Evolutionary conservation across 1,139 yeast genomes (phyloP), one percentile per base, ranked within the genome.

Genomic region (Taphrina populina): DNA sequence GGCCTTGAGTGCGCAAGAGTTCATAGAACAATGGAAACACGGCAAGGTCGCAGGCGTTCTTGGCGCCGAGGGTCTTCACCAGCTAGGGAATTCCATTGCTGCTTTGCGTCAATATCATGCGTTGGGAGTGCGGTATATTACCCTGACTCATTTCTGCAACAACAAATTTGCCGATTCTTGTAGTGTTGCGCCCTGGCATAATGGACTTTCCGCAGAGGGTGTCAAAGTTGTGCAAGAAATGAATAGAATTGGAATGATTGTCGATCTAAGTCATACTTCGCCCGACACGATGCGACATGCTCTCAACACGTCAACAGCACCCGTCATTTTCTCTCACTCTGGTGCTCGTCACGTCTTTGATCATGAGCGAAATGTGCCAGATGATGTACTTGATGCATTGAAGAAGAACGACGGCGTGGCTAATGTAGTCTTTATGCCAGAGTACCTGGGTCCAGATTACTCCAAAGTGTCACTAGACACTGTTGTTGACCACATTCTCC

Each of bases 81-180:
- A 77, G 62, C 71, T 73, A 23, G 82, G 76, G 62, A 62, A 73
- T 6, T 76, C 80, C 0, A 62, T 77, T 17, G 79, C 73, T 4
- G 77, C 76, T n/a, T 67, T 78, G 30, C 69, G 81, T 61, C 73
- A 71, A 60, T 78, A 74, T 61, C 71, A 63, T 58, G 77, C 74
- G 7, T 63, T 78, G 21, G 81, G 81, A 4, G 79, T 77, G 11
- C 65, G 80, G 44, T 78, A 78, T 62, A 74, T 76, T 43, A 78
- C 81, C 0, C 63, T 78, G 52, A 77, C 80, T 1, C 81, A 77
- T 59, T 77, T 77, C 61, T 76, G 81, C 65, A 80, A 77, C 62
- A 78, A 78, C 58, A 80, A 80, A 0, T 78, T 76, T 65, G 80
- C 81, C 2, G 77, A 80, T 11, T 78, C 81, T 10, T 78, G 71